Evolutionary conservation across 352 stramenopile species (phyloP).

Genomic region (Plasmopara viticola): DNA sequence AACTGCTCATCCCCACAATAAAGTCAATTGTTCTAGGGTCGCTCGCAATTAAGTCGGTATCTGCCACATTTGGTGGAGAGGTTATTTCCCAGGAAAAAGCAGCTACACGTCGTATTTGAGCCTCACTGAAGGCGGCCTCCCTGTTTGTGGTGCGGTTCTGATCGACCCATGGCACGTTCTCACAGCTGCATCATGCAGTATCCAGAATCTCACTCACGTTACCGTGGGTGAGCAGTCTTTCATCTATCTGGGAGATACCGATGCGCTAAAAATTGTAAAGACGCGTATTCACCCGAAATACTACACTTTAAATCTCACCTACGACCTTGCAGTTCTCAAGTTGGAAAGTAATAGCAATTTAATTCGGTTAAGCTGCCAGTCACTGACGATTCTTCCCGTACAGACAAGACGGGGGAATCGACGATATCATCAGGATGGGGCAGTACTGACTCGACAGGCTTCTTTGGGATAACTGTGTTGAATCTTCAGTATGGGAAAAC

Average conservation of each 20-base stretch:
- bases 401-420: neutral
- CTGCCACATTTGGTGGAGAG: conserved; percentile 24
- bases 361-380: neutral
- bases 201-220: neutral
- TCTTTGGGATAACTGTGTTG: neutral
- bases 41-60: conserved; percentile 1
- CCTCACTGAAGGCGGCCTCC: no score
- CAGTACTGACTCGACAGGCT: neutral
- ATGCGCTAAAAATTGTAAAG: neutral
- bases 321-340: neutral
- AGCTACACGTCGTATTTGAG: neutral
- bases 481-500: neutral
- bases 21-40: conserved; percentile 2
- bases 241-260: neutral
- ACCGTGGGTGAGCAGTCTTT: neutral
- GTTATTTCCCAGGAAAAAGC: conserved; percentile 4
- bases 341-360: neutral
- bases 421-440: neutral
- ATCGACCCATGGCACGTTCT: no score
- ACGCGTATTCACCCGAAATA: neutral
- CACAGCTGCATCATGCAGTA: no score
- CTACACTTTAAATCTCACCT: neutral
- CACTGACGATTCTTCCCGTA: neutral
- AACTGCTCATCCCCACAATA: neutral
- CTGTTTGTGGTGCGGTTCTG: no score